Percentiles rank a stretch among this genome's conserved stretches.
Evolutionary conservation across 2,329 filamentous ascomycete genomes (phyloP).

Genomic region (Hypoxylon sp.): DNA sequence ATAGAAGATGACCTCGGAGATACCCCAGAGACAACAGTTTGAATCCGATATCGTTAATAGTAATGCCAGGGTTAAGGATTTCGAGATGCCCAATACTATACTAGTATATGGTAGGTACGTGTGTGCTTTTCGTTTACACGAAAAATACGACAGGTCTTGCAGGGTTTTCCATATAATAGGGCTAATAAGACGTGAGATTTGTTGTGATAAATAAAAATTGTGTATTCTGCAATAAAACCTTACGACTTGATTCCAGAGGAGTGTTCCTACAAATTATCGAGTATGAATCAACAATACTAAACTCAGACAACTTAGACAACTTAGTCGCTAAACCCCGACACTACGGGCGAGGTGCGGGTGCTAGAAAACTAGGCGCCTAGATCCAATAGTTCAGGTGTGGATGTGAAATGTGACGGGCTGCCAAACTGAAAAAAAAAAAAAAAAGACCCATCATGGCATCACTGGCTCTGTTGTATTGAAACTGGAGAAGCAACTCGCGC

Average conservation of each 20-base stretch:
- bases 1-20: constrained; percentile 11
- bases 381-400: constrained; percentile 1
- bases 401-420: constrained; percentile 23
- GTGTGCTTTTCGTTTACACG: constrained; percentile 23
- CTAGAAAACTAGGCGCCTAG: constrained; percentile 2
- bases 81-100: background rate
- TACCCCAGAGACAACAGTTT: background rate
- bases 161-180: constrained; percentile 1
- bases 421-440: constrained; percentile 5
- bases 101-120: background rate
- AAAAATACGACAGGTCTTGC: constrained; percentile 19
- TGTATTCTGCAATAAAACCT: constrained; percentile 3
- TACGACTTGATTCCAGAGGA: background rate
- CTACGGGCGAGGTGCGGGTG: background rate
- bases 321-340: background rate
- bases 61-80: constrained; percentile 4
- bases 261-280: background rate
- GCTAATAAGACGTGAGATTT: constrained; percentile 6
- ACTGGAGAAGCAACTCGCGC: constrained; percentile 30
- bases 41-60: constrained; percentile 15
- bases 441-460: constrained; percentile 11
- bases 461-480: constrained; percentile 27
- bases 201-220: background rate
- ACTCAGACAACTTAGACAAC: background rate
- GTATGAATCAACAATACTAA: constrained; percentile 2